Conservation (phyloP, 106 monocot genomes). For the Dendrobium catenatum region DNA sequence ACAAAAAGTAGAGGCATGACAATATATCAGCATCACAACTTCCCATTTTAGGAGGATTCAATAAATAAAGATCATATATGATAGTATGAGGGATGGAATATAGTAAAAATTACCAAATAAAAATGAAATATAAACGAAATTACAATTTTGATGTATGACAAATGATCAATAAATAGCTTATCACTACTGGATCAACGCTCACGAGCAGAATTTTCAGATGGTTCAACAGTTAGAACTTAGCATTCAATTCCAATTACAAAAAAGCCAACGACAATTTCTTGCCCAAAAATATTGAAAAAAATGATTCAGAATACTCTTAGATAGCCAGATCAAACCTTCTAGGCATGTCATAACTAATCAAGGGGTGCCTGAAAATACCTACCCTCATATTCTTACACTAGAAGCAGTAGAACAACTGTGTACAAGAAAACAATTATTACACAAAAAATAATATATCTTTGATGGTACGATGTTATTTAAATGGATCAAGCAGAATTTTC, state of each 20-base stretch:
- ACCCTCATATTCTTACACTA: not conserved
- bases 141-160: not conserved
- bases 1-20: conserved; percentile 3
- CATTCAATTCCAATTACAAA: not conserved
- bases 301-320: too few relatives aligned
- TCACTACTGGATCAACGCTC: not conserved
- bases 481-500: too few relatives aligned
- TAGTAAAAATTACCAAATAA: not conserved
- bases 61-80: not conserved
- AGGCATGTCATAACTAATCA: too few relatives aligned
- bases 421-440: too few relatives aligned
- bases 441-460: too few relatives aligned
- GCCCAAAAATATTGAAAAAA: too few relatives aligned
- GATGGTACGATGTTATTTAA: too few relatives aligned
- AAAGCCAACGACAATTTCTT: not conserved
- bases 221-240: not conserved
- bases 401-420: too few relatives aligned
- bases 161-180: not conserved
- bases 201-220: not conserved
- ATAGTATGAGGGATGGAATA: not conserved
- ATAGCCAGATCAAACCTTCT: too few relatives aligned
- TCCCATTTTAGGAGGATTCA: not conserved
- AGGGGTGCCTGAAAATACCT: not conserved
- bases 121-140: not conserved
- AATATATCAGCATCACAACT: not conserved